A percentile compares a stretch with the other conserved stretches of the same genome.
Evolutionary conservation across 441 rosid species (phyloP).

Genomic region (Metrosideros polymorpha): DNA sequence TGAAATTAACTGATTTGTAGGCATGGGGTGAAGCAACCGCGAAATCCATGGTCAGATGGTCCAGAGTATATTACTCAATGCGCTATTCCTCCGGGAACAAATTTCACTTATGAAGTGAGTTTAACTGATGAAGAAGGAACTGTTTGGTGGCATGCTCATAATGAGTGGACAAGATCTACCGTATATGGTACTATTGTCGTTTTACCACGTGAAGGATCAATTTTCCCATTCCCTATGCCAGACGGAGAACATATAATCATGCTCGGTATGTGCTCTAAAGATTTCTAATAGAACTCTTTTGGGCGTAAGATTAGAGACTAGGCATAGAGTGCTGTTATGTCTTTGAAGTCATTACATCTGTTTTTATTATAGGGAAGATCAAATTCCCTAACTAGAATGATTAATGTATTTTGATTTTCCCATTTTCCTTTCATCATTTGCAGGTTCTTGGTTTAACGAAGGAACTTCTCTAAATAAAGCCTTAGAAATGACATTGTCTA

Average conservation of each 20-base stretch:
- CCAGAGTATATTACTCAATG: background rate
- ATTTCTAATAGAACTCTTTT: background rate
- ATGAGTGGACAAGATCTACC: background rate
- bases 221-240: background rate
- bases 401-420: background rate
- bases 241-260: background rate
- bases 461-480: background rate
- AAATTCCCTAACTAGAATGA: too few species aligned
- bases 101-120: background rate
- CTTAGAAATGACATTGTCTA: background rate
- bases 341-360: background rate
- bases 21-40: background rate
- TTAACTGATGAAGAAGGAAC: background rate
- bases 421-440: background rate
- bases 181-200: background rate
- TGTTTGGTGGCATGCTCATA: background rate
- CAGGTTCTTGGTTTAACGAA: background rate
- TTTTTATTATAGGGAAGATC: background rate
- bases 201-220: background rate
- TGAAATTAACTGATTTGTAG: background rate
- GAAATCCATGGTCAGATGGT: background rate
- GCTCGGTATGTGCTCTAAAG: background rate
- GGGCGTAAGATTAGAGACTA: background rate
- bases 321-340: background rate
- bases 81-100: background rate